These are phyloP conservation scores for Saccharomycopsis sp. DNA, from an alignment of 805 yeast genomes.

Conservation along the genomic window DNA sequence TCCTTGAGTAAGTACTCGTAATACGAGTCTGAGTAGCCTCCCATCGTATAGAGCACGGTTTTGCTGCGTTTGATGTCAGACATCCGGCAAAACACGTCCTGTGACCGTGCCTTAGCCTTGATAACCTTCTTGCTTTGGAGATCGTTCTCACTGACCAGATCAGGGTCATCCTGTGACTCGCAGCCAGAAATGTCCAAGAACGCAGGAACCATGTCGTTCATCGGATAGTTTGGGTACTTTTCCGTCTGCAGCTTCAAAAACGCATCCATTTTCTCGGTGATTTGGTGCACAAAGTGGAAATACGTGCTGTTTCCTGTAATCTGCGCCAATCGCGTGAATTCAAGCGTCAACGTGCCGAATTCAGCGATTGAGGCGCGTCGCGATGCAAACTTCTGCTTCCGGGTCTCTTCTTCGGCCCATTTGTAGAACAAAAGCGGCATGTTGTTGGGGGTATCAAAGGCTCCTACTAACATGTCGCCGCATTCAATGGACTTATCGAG, in stretches of 20 bases:
- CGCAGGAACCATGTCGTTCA: constrained; percentile 41
- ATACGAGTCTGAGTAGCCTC: constrained; percentile 40
- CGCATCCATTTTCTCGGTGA: constrained; percentile 34
- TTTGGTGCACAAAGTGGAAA: constrained; percentile 42
- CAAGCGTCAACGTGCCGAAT: constrained; percentile 44
- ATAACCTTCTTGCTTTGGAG: constrained; percentile 22
- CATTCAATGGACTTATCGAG: constrained; percentile 38
- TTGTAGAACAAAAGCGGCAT: constrained; percentile 43
- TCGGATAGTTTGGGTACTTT: constrained; percentile 27
- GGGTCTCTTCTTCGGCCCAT: constrained; percentile 34
- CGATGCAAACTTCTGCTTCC: constrained; percentile 32
- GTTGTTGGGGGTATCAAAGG: constrained; percentile 54
- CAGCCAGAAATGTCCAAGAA: constrained; percentile 49
- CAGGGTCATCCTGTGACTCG: constrained; percentile 26
- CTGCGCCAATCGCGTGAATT: constrained; percentile 47
- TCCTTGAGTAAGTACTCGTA: constrained; percentile 46
- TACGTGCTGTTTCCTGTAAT: constrained; percentile 42
- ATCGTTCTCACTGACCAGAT: constrained; percentile 29
- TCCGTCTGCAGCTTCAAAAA: constrained; percentile 22
- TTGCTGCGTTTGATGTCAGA: constrained; percentile 21
- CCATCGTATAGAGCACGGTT: constrained; percentile 29
- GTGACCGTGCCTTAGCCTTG: constrained; percentile 30
- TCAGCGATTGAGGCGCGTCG: constrained; percentile 36
- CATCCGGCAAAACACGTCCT: constrained; percentile 32
- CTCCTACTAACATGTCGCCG: constrained; percentile 43